These are phyloP conservation scores for Metschnikowia picachoensis DNA, from an alignment of 805 yeast genomes.

Conservation along the genomic window DNA sequence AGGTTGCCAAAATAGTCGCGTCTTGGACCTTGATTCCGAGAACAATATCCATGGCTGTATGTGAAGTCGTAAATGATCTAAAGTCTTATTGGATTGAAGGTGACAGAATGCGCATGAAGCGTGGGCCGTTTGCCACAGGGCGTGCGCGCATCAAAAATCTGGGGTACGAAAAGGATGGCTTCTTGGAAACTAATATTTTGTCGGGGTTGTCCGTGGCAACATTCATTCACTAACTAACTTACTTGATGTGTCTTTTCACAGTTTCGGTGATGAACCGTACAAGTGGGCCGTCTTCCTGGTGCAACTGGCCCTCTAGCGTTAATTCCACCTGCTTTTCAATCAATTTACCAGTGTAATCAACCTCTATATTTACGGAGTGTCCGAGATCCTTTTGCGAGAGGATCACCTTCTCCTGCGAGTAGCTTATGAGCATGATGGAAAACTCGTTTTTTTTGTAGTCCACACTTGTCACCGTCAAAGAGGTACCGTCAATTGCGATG, in stretches of 20 bases:
- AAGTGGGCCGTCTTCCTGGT: conserved; percentile 46
- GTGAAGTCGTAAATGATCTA: neutral
- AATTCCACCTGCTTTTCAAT: conserved; percentile 78
- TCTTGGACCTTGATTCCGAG: conserved; percentile 82
- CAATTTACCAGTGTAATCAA: conserved; percentile 88
- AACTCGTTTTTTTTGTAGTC: conserved; percentile 56
- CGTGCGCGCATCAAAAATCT: conserved; percentile 11
- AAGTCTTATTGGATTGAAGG: neutral
- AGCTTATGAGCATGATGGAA: conserved; percentile 85
- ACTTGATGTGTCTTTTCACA: conserved; percentile 22
- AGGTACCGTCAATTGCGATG: conserved; percentile 88
- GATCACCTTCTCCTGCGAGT: conserved; percentile 80
- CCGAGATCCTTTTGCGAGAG: conserved; percentile 64
- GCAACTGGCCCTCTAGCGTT: conserved; percentile 51
- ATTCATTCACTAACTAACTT: too few species aligned
- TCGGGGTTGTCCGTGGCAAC: neutral
- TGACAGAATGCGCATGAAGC: neutral
- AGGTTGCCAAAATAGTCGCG: conserved; percentile 85
- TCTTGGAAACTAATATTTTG: neutral
- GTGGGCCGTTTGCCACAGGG: conserved; percentile 16
- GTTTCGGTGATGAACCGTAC: conserved; percentile 40
- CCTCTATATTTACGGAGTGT: conserved; percentile 81
- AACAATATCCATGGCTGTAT: conserved; percentile 73
- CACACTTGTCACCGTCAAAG: conserved; percentile 81
- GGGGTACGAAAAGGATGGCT: neutral